Base-by-base conservation (phyloP, 495 filamentous ascomycete genomes). In the Aspergillus avenaceus region DNA sequence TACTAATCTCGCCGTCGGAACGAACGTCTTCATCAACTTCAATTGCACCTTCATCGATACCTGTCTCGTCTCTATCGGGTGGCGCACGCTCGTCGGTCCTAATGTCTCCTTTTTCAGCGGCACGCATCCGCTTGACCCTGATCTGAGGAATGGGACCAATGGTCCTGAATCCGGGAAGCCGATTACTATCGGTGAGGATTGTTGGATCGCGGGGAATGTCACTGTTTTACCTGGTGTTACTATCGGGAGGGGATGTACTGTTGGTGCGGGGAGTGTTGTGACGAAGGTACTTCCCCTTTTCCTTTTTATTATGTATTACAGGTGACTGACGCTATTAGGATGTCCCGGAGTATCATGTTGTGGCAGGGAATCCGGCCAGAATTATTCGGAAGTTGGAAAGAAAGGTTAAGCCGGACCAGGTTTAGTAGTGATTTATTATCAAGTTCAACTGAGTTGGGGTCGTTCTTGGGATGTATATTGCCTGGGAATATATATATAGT, bases 171-270 rank as follows among this genome's bases (percentile, higher is more conserved):
- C 70, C 8, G 88, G 88, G 1, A 79, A 76, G 46, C 80, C 84
- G 11, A 84, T 95, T 42, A 71, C 60, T 2, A 80, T 95, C 44
- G 87, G 81, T 0, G 84, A 90, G 51, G 88, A 93, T 61, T 90
- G 86, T 54, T 95, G 88, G 88, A 69, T 95, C 27, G 86, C 87
- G 0, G 88, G 87, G 0, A 82, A 82, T 58, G 85, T 83, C 3
- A 70, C 76, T 13, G 74, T 95, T 13, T 61, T 85, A 11, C 79
- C 86, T 0, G 89, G 89, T 0, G 85, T 95, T n/a, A 86, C 70
- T 0, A 69, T 74, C 28, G 70, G 70, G 1, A 61, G 73, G 53
- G 70, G 71, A 12, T 72, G 59, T 14, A 73, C 71, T 0, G 64
- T 74, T 41, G 70, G 68, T 3, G 71, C 71, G 14, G 66, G 68